Base-by-base conservation (phyloP, 169 alveolate genomes). In the Cryptosporidium felis region DNA sequence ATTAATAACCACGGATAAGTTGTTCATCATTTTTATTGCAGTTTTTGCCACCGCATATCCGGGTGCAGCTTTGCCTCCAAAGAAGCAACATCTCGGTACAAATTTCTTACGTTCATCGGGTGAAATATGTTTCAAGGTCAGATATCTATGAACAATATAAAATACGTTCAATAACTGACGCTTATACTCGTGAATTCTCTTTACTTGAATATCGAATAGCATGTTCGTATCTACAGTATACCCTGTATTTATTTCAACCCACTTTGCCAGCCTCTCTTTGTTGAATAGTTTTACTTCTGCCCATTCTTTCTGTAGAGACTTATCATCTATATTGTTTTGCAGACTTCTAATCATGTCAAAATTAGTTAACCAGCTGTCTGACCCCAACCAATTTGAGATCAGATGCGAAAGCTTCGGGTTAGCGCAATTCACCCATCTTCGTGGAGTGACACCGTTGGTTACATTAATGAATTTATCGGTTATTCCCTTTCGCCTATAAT, bases 381-480 rank as follows among this genome's bases (percentile, higher is more conserved):
- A 92, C 41, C 95, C 95, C 58, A 95, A 62, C 85, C 92, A 89
- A 62, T 92, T 95, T 60, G 96, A 91, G 88, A 94, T 94, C 40
- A 96, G 88, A 14, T 93, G 90, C n/a, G 96, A 90, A 26, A 96
- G 91, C 59, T 94, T 92, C 4, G 96, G 95, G 91, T 95, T 95
- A 30, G 96, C 91, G 85, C 97, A 94, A 80, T 94, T 92, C 34
- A 96, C 92, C 97, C 97, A 96, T 74, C 98, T 92, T 34, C 98
- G 90, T 4, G 98, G 98, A n/a, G 99, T 96, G 21, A 97, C 99
- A 18, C 99, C 99, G 90, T 96, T 96, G 36, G 98, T 96, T 63
- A 92, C 95, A 82, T 96, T 96, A 46, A 91, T 82, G 82, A 96
- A 90, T 88, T 95, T 97, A 56, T 93, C 93, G 14, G 95, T 94